Evolutionary conservation across 257 asterid species (phyloP).

Genomic region (Solanum pinnatisectum): DNA sequence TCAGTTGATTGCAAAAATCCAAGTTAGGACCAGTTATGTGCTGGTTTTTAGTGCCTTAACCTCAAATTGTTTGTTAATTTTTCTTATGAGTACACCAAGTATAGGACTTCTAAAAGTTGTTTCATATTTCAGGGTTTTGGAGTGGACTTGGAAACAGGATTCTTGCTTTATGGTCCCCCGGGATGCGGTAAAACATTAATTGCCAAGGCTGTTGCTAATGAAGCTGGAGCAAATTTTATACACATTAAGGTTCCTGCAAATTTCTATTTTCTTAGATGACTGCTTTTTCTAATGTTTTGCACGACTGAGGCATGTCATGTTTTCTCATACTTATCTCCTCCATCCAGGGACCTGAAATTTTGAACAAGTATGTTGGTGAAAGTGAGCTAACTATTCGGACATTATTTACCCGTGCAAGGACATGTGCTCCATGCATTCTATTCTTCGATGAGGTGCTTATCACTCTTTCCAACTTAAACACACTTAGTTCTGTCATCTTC

Average conservation of each 20-base stretch:
- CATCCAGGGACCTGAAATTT: slow-evolving; percentile 81
- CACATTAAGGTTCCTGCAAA: slow-evolving; percentile 56
- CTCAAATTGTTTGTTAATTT: background rate
- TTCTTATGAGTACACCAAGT: background rate
- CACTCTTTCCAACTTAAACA: background rate
- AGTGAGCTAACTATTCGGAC: slow-evolving; percentile 80
- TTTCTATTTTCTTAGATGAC: background rate
- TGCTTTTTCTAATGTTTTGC: background rate
- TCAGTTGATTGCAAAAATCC: background rate
- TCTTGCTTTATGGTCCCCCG: slow-evolving; percentile 95
- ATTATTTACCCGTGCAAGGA: slow-evolving; percentile 80
- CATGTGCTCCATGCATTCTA: slow-evolving; percentile 88
- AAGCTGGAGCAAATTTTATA: slow-evolving; percentile 89
- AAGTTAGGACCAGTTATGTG: background rate
- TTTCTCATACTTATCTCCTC: slow-evolving; percentile 3
- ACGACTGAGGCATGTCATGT: background rate
- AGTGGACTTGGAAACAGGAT: slow-evolving; percentile 56
- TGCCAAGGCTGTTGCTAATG: slow-evolving; percentile 93
- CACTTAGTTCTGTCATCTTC: background rate
- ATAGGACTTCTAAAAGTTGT: background rate
- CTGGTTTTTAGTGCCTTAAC: background rate
- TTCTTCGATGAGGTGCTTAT: slow-evolving; percentile 81
- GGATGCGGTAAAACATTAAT: slow-evolving; percentile 96
- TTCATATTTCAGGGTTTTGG: slow-evolving; percentile 49
- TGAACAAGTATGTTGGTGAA: slow-evolving; percentile 90